Evolutionary conservation across 73 alveolate genomes (phyloP).

Genomic region (Paramecium pentaurelia): DNA sequence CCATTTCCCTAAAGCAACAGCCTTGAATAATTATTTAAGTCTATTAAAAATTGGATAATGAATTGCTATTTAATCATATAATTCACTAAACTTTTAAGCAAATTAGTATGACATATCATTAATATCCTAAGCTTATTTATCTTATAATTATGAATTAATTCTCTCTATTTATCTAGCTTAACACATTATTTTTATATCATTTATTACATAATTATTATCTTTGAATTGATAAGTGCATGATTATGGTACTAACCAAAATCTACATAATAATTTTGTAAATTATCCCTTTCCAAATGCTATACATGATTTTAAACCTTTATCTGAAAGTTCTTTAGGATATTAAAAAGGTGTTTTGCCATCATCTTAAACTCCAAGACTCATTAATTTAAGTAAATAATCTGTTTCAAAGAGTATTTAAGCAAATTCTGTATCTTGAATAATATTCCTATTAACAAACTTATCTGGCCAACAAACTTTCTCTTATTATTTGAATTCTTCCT

Average conservation of each 20-base stretch:
- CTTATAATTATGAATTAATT: neutral
- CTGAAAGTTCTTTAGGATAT: neutral
- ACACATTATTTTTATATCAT: neutral
- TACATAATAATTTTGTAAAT: neutral
- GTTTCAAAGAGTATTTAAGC: neutral
- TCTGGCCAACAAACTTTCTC: constrained; percentile 45
- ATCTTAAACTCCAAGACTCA: neutral
- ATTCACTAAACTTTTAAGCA: neutral
- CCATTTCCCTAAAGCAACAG: neutral
- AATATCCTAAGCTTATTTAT: neutral
- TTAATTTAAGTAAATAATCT: neutral
- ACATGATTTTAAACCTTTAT: neutral
- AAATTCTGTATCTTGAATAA: neutral
- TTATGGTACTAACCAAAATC: neutral
- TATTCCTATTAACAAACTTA: neutral
- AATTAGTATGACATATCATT: neutral
- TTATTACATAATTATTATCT: neutral
- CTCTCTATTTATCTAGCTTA: neutral
- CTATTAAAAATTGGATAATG: constrained; percentile 11
- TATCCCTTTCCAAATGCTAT: neutral
- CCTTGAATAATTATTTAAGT: neutral
- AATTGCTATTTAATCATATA: neutral
- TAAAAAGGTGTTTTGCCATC: neutral
- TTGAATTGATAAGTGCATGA: neutral
- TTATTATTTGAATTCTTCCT: neutral